A percentile compares a stretch with the other conserved stretches of the same genome.
These are phyloP conservation scores for Peronospora destructor DNA, from an alignment of 352 stramenopile genomes.

Conservation along the genomic window DNA sequence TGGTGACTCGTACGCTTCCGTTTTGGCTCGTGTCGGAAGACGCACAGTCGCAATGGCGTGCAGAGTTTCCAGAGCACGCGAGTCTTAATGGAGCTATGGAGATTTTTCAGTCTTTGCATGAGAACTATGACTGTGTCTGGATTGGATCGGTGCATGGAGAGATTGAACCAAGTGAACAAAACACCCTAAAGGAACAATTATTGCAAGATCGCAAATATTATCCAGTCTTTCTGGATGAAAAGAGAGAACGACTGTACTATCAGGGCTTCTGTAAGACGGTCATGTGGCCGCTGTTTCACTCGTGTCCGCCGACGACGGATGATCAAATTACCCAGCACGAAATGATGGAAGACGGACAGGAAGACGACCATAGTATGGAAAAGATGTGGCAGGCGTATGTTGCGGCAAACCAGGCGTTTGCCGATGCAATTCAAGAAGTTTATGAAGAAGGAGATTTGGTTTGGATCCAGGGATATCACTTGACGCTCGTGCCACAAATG, in stretches of 20 bases:
- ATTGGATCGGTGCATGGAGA: slow-evolving; percentile 78
- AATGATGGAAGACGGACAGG: slow-evolving; percentile 34
- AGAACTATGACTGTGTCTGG: slow-evolving; percentile 80
- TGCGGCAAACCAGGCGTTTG: slow-evolving; percentile 81
- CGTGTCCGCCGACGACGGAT: slow-evolving; percentile 67
- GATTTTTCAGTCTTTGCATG: slow-evolving; percentile 69
- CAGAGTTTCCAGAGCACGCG: slow-evolving; percentile 68
- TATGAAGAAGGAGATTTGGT: slow-evolving; percentile 87
- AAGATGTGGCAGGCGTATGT: slow-evolving; percentile 87
- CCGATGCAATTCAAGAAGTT: slow-evolving; percentile 78
- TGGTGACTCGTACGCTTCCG: slow-evolving; percentile 69
- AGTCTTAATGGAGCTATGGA: slow-evolving; percentile 69
- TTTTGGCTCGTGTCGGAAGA: slow-evolving; percentile 78
- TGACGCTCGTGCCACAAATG: slow-evolving; percentile 86
- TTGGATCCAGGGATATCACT: slow-evolving; percentile 89
- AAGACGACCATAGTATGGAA: slow-evolving; percentile 66
- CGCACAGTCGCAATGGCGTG: slow-evolving; percentile 74
- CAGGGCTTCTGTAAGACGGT: slow-evolving; percentile 88
- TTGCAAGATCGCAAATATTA: slow-evolving; percentile 88
- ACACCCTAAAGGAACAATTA: slow-evolving; percentile 78
- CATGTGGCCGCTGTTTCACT: slow-evolving; percentile 89
- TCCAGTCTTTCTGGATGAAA: slow-evolving; percentile 85
- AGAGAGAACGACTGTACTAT: slow-evolving; percentile 84
- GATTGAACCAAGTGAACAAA: slow-evolving; percentile 72
- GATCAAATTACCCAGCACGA: slow-evolving; percentile 67